Conservation (phyloP, 169 alveolate species). For the Plasmodium vivax region DNA sequence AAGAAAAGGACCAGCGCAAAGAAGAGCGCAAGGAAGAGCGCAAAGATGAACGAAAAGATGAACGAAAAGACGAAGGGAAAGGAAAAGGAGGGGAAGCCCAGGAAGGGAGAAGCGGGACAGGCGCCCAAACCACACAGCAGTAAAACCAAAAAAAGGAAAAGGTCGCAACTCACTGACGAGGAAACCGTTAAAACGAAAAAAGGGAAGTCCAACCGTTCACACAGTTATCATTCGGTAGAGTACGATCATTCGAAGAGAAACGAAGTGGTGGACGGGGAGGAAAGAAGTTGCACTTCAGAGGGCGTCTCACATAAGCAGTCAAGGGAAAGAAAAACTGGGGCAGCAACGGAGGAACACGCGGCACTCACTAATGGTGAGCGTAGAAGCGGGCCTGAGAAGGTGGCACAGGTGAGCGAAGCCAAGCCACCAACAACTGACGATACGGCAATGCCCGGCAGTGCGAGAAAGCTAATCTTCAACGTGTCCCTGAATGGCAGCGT, state of each 20-base stretch:
- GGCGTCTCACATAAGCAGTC: not conserved
- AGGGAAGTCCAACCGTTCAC: not conserved
- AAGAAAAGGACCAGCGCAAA: not conserved
- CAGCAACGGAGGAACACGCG: not conserved
- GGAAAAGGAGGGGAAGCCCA: not conserved
- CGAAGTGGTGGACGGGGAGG: not conserved
- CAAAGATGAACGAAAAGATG: not conserved
- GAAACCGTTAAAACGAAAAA: not conserved
- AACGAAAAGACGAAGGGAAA: not conserved
- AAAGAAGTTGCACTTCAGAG: not conserved
- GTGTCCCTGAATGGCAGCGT: constrained; percentile 29
- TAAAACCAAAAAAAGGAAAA: not conserved
- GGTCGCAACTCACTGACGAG: not conserved
- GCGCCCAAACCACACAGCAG: not conserved
- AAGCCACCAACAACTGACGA: not conserved
- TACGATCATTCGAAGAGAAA: not conserved
- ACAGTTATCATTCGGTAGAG: not conserved
- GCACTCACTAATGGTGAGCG: not conserved
- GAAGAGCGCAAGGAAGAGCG: not conserved
- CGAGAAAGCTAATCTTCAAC: constrained; percentile 41
- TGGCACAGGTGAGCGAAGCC: not conserved
- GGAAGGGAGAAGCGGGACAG: not conserved
- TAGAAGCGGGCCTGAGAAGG: not conserved
- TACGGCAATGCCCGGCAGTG: not conserved
- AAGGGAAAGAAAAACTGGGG: not conserved